Evolutionary conservation across 805 yeast species (phyloP).

Genomic region (Metschnikowia colocasiae): DNA sequence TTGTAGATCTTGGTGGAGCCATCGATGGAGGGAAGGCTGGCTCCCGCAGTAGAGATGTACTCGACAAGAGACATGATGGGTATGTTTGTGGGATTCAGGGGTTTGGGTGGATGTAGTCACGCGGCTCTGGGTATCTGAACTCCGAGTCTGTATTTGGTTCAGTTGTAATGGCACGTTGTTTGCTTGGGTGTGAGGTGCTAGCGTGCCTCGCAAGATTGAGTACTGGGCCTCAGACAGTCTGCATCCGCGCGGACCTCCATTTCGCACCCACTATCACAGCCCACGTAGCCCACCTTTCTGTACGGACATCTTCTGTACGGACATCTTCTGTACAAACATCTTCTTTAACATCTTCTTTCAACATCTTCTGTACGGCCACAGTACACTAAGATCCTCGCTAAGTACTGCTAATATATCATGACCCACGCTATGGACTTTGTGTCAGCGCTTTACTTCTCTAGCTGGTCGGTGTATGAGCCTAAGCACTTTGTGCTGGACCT

Average conservation of each 20-base stretch:
- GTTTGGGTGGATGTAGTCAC: too few relatives aligned
- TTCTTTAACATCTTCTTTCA: too few relatives aligned
- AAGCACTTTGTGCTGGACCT: slow-evolving; percentile 59
- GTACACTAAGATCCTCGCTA: too few relatives aligned
- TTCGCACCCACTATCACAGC: slow-evolving; percentile 1
- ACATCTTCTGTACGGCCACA: background rate
- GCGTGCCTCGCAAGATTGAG: too few relatives aligned
- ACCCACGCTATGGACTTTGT: slow-evolving; percentile 4
- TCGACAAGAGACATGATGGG: slow-evolving; percentile 8
- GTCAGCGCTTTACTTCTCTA: slow-evolving; percentile 43
- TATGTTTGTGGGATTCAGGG: background rate
- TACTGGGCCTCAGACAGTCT: too few relatives aligned
- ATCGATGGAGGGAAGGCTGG: slow-evolving; percentile 23
- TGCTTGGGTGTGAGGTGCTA: background rate
- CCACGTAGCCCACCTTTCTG: too few relatives aligned
- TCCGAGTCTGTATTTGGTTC: too few relatives aligned
- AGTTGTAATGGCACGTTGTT: too few relatives aligned
- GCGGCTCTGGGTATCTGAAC: too few relatives aligned
- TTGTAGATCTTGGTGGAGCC: slow-evolving; percentile 51
- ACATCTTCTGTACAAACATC: too few relatives aligned
- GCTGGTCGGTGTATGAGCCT: slow-evolving; percentile 42
- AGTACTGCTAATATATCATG: background rate
- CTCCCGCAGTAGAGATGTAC: slow-evolving; percentile 8
- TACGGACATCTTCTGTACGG: too few relatives aligned
- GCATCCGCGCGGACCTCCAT: background rate